Evolutionary conservation across 805 yeast genomes (phyloP).

Genomic region (Candida qinlingensis): DNA sequence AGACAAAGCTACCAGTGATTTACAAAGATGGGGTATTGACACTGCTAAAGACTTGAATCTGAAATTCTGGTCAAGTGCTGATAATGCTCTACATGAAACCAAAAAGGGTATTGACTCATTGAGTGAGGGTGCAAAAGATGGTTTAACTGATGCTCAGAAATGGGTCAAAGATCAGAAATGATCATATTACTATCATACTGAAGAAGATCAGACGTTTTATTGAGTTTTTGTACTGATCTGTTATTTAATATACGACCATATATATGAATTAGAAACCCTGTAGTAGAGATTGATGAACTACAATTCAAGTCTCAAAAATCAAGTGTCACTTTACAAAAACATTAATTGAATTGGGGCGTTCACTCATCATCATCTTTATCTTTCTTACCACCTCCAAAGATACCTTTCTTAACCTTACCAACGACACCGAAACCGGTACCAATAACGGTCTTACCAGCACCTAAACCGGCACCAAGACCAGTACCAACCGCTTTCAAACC

Average conservation of each 20-base stretch:
- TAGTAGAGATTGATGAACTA: too few relatives aligned
- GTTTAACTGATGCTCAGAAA: conserved; percentile 17
- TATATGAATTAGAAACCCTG: too few relatives aligned
- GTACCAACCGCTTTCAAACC: conserved; percentile 49
- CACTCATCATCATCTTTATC: conserved; percentile 8
- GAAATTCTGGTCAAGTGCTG: conserved; percentile 29
- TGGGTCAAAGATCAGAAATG: conserved; percentile 22
- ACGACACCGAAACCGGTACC: conserved; percentile 42
- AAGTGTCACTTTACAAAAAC: too few relatives aligned
- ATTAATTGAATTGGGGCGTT: too few relatives aligned
- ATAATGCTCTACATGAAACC: conserved; percentile 23
- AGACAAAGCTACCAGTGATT: conserved; percentile 12
- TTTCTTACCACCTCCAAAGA: conserved; percentile 32
- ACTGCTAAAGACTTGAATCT: conserved; percentile 17
- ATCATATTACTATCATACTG: not conserved
- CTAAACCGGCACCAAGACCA: conserved; percentile 42
- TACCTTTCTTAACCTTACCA: conserved; percentile 34
- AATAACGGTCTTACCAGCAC: conserved; percentile 37
- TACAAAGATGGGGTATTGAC: conserved; percentile 26
- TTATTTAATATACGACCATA: too few relatives aligned
- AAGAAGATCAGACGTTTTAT: too few relatives aligned
- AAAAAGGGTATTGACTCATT: conserved; percentile 22
- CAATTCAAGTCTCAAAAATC: too few relatives aligned
- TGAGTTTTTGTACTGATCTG: too few relatives aligned
- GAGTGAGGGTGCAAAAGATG: conserved; percentile 20